phyloP scores from a whole-genome alignment of 768 basidiomycete species.

The Naematelia aurantialba region DNA sequence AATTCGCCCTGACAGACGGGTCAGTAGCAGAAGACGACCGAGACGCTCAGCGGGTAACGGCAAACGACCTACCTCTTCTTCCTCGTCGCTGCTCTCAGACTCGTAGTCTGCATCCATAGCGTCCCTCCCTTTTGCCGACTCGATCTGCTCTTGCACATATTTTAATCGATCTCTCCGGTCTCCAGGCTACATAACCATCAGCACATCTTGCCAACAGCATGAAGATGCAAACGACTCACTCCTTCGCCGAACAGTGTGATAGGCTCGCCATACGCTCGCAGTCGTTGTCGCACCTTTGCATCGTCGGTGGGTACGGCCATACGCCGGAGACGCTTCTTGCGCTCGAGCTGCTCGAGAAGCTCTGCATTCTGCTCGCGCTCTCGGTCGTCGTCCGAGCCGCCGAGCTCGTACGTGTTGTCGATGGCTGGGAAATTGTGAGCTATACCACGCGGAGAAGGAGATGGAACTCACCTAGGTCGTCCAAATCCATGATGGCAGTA shows the following conservation, averaged over 20 bases:
- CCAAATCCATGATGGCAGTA: conserved; percentile 35
- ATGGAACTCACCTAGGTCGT: conserved; percentile 42
- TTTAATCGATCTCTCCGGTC: conserved; percentile 93
- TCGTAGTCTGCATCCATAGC: conserved; percentile 56
- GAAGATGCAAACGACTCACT: conserved; percentile 56
- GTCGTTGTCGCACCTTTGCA: conserved; percentile 77
- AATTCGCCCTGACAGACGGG: conserved; percentile 66
- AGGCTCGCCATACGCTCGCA: conserved; percentile 92
- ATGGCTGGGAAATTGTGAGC: conserved; percentile 19
- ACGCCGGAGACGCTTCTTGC: conserved; percentile 88
- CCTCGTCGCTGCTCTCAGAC: conserved; percentile 55
- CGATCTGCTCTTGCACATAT: conserved; percentile 90
- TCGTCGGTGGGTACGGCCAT: conserved; percentile 98
- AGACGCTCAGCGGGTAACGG: not conserved
- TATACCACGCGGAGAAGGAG: too few species aligned
- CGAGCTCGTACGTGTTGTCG: conserved; percentile 40
- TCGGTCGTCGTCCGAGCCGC: conserved; percentile 49
- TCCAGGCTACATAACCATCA: conserved; percentile 63
- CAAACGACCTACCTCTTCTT: conserved; percentile 41
- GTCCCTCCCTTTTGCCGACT: conserved; percentile 79
- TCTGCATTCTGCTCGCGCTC: conserved; percentile 61
- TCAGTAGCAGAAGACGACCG: conserved; percentile 8
- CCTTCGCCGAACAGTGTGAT: conserved; percentile 97
- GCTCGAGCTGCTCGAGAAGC: conserved; percentile 90
- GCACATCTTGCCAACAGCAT: not conserved